Evolutionary conservation across 208 protist genomes (phyloP).

Genomic region (Acanthamoeba culbertsoni): DNA sequence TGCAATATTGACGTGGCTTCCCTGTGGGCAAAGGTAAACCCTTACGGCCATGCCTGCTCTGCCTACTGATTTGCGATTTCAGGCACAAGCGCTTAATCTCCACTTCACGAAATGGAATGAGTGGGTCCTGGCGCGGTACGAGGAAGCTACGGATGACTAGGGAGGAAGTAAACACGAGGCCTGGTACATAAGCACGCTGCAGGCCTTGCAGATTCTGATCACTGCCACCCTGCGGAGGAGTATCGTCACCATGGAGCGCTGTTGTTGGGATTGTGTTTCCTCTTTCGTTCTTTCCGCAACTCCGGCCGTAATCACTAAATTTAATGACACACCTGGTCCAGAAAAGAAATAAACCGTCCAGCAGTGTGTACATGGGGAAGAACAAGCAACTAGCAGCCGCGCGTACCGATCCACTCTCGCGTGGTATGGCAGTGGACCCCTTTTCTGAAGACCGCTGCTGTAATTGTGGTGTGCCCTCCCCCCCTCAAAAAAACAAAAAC

Average conservation of each 20-base stretch:
- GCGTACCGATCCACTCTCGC: background rate
- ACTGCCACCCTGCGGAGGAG: too few relatives aligned
- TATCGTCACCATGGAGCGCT: too few relatives aligned
- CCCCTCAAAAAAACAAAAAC: background rate
- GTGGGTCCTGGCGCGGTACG: background rate
- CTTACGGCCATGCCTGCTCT: background rate
- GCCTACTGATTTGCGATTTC: background rate
- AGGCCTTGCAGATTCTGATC: too few relatives aligned
- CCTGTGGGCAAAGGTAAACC: background rate
- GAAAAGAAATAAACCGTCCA: background rate
- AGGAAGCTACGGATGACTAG: background rate
- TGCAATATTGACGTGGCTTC: background rate
- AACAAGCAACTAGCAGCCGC: background rate
- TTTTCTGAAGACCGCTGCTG: background rate
- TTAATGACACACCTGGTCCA: too few relatives aligned
- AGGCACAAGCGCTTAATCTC: background rate
- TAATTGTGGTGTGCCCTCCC: background rate
- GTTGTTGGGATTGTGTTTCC: background rate
- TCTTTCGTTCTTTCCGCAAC: too few relatives aligned
- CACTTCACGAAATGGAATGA: background rate
- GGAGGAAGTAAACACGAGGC: too few relatives aligned
- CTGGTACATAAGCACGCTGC: too few relatives aligned
- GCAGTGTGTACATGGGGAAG: background rate
- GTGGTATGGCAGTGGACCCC: constrained; percentile 6
- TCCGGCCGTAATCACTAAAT: too few relatives aligned